These are phyloP conservation scores for Chaetomium cochliodes DNA, from an alignment of 495 filamentous ascomycete genomes.

Conservation along the genomic window DNA sequence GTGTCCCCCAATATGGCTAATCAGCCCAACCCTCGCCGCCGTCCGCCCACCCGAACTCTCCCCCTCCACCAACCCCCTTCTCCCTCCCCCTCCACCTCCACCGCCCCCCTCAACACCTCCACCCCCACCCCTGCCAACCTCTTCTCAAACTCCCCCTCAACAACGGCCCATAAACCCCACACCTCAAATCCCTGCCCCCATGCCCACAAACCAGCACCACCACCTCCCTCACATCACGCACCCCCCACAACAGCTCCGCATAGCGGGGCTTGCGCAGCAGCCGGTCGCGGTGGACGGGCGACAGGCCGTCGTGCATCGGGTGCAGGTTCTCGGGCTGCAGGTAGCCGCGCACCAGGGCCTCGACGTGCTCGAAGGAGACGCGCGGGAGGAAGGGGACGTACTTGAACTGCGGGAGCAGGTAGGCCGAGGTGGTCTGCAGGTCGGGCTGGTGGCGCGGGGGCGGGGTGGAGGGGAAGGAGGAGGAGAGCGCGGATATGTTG, in stretches of 20 bases:
- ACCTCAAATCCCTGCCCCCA: conserved; percentile 72
- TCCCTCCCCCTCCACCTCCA: conserved; percentile 31
- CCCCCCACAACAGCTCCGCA: conserved; percentile 43
- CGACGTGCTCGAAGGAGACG: conserved; percentile 48
- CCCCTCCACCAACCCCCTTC: conserved; percentile 22
- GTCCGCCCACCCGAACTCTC: conserved; percentile 18
- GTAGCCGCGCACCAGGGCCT: conserved; percentile 58
- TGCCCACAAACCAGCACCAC: conserved; percentile 85
- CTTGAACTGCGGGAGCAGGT: conserved; percentile 76
- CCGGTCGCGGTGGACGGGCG: conserved; percentile 49
- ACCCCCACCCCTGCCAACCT: conserved; percentile 39
- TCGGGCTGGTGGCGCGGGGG: conserved; percentile 31
- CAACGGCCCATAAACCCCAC: conserved; percentile 74
- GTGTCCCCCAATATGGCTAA: conserved; percentile 89
- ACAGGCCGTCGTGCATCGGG: conserved; percentile 54
- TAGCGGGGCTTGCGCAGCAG: conserved; percentile 45
- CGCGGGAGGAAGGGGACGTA: conserved; percentile 69
- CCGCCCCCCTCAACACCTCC: conserved; percentile 40
- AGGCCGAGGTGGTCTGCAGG: conserved; percentile 57
- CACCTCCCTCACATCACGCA: conserved; percentile 61
- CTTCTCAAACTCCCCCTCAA: conserved; percentile 65
- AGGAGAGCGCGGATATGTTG: conserved; percentile 70
- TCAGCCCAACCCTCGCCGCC: conserved; percentile 63
- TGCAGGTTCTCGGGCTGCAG: conserved; percentile 60
- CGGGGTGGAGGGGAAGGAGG: conserved; percentile 58